A percentile compares a stretch with the other conserved stretches of the same genome.
These are phyloP conservation scores for Veloboletus limbatus DNA, from an alignment of 1,284 basidiomycete species.

Conservation along the genomic window DNA sequence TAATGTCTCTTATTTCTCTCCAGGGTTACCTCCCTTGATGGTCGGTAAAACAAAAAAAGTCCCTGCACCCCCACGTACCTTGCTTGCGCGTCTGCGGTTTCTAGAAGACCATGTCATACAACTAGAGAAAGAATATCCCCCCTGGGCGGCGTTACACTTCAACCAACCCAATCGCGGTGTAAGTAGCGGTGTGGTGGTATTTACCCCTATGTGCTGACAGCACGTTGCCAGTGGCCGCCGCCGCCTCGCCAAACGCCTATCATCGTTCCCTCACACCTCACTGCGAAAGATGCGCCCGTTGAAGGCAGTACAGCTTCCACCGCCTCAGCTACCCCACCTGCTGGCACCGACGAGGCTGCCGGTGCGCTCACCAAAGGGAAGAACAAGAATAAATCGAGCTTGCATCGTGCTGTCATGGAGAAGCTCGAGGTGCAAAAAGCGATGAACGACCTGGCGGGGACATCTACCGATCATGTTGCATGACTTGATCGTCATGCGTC, in stretches of 20 bases:
- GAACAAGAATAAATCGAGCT: constrained; percentile 53
- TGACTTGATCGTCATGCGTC: neutral
- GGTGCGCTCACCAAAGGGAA: constrained; percentile 26
- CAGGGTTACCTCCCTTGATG: neutral
- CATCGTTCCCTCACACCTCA: constrained; percentile 64
- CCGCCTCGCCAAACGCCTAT: constrained; percentile 69
- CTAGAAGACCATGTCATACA: constrained; percentile 72
- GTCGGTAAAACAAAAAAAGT: constrained; percentile 44
- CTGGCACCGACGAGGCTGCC: constrained; percentile 10
- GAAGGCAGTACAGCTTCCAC: constrained; percentile 12
- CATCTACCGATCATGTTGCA: neutral
- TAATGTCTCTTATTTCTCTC: constrained; percentile 29
- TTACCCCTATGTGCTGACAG: constrained; percentile 4
- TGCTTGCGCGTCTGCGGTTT: constrained; percentile 61
- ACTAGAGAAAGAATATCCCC: constrained; percentile 75
- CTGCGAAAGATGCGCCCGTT: constrained; percentile 23
- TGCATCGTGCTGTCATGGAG: constrained; percentile 73
- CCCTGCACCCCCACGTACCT: constrained; percentile 60
- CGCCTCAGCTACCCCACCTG: constrained; percentile 6
- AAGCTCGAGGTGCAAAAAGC: constrained; percentile 70
- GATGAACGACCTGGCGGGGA: constrained; percentile 53
- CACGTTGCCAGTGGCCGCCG: constrained; percentile 64
- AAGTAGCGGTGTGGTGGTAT: constrained; percentile 33
- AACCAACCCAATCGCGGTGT: constrained; percentile 77
- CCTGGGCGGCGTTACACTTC: constrained; percentile 80